Conservation (phyloP, 2,329 filamentous ascomycete genomes). For the Knufia petricola region DNA sequence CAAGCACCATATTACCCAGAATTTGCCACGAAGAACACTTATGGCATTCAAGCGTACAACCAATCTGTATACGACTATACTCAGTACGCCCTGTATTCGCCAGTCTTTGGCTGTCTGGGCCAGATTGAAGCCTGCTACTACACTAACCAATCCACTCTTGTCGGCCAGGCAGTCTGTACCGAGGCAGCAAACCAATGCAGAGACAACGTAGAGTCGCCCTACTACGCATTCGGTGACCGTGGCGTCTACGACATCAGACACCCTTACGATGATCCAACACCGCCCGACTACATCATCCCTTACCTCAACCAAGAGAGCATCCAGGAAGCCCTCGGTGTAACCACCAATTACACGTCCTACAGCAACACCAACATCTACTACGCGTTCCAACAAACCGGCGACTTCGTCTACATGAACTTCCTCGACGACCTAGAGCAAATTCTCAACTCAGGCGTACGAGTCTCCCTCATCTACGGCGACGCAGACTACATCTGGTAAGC, state of each 20-base stretch:
- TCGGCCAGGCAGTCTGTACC: slow-evolving; percentile 42
- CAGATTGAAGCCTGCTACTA: slow-evolving; percentile 58
- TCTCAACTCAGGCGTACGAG: slow-evolving; percentile 52
- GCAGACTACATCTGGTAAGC: slow-evolving; percentile 38
- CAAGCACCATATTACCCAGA: slow-evolving; percentile 43
- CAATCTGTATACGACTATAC: slow-evolving; percentile 51
- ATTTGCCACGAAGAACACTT: slow-evolving; percentile 47
- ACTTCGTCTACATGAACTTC: slow-evolving; percentile 55
- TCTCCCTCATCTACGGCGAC: slow-evolving; percentile 63
- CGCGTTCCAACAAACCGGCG: slow-evolving; percentile 45
- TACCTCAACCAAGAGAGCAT: slow-evolving; percentile 51
- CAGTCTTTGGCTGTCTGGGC: slow-evolving; percentile 45
- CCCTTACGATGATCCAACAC: slow-evolving; percentile 50
- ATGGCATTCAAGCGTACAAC: slow-evolving; percentile 46
- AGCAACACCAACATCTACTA: slow-evolving; percentile 35
- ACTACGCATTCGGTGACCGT: slow-evolving; percentile 45
- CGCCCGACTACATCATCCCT: slow-evolving; percentile 49
- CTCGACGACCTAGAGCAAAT: slow-evolving; percentile 51
- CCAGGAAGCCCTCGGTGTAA: slow-evolving; percentile 50
- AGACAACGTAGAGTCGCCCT: slow-evolving; percentile 48
- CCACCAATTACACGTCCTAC: slow-evolving; percentile 46
- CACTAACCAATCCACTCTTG: slow-evolving; percentile 49
- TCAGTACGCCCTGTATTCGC: slow-evolving; percentile 51
- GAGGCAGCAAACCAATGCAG: slow-evolving; percentile 48
- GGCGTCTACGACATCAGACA: slow-evolving; percentile 55